Conservation (phyloP, 371 early-diverging fungal genomes). For the Mucor lusitanicus region DNA sequence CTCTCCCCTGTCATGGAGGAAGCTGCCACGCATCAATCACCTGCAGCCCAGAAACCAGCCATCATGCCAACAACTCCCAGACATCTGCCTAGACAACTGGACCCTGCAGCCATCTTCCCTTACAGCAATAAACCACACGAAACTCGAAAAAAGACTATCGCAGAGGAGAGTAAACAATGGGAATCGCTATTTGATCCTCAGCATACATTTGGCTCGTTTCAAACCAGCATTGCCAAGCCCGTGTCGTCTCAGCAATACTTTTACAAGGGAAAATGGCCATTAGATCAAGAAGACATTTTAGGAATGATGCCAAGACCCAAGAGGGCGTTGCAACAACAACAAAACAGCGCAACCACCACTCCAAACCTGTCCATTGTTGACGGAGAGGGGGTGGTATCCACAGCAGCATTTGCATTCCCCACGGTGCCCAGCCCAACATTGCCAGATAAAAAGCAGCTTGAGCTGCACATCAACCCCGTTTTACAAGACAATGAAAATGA, state of each 20-base stretch:
- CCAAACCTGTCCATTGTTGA: neutral
- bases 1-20: neutral
- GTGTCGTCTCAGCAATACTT: neutral
- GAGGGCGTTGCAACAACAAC: neutral
- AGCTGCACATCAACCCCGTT: neutral
- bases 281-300: slow-evolving; percentile 12
- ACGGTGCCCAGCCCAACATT: slow-evolving; percentile 10
- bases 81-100: neutral
- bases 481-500: neutral
- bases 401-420: neutral
- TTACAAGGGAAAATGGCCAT: slow-evolving; percentile 15
- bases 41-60: neutral
- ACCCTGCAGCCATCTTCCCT: slow-evolving; percentile 2
- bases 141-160: neutral
- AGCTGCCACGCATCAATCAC: neutral
- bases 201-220: slow-evolving; percentile 22
- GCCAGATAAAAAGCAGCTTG: slow-evolving; percentile 8
- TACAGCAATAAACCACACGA: slow-evolving; percentile 6
- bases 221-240: neutral
- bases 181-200: slow-evolving; percentile 25
- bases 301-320: slow-evolving; percentile 1
- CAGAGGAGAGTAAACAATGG: slow-evolving; percentile 24
- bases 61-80: neutral
- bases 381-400: neutral
- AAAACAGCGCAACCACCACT: neutral